Evolutionary conservation across 2,329 filamentous ascomycete species (phyloP), one percentile per base, ranked within the genome.

Genomic region (Hypomyces rosellus): DNA sequence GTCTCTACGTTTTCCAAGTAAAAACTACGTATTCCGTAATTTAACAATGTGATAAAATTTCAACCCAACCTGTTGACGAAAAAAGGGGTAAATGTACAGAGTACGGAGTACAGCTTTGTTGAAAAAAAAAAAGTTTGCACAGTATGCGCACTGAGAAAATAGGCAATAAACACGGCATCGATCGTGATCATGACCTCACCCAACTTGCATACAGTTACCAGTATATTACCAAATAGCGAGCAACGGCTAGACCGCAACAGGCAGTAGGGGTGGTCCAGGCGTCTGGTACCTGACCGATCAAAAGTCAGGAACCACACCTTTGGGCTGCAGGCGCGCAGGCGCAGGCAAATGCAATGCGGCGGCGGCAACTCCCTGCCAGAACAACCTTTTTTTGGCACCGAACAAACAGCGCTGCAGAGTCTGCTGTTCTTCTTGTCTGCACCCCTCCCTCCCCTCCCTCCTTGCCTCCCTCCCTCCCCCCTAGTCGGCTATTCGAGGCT

Each of bases 401-500:
- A 38, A 4, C 36, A n/a, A 3, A 16, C 16, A 13, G 14, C 6
- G 36, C 14, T 38, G 16, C 11, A 38, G 36, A 38, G 25, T 16
- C 16, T 20, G 12, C 16, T 41, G 9, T 38, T 38, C 9, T 38
- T 38, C 9, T 16, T 38, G 14, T 38, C 8, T 38, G 25, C 25
- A 30, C 25, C 25, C 25, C 25, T n/a, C n/a, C n/a, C n/a, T n/a
- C n/a, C 36, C 15, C 36, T 37, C 34, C n/a, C 34, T 37, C 34
- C n/a, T n/a, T n/a, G n/a, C n/a, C 34, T 39, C 37, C 11, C 14
- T 39, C 22, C 22, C 15, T 6, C 16, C 53, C 54, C 16, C 53
- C 54, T 49, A 49, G 49, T 53, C 64, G 64, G 62, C 63, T 66
- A 65, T 65, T 67, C 62, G 60, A 66, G 64, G 63, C 62, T 64